A percentile compares a stretch with the other conserved stretches of the same genome.
phyloP scores from a whole-genome alignment of 805 yeast species.

The Candida nitratophila region DNA sequence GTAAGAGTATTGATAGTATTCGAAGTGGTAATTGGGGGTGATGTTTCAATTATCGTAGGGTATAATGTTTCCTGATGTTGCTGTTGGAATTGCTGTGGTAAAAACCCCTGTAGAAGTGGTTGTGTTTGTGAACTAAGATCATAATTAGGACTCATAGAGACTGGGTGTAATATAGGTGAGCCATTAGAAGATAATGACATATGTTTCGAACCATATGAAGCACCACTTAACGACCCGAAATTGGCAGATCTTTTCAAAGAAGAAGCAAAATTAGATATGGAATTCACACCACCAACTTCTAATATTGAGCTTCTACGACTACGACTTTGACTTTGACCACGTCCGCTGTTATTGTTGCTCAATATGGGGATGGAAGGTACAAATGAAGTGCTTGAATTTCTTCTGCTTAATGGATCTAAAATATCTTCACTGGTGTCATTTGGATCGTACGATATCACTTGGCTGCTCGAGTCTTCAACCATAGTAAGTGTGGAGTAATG shows the following conservation, averaged over 20 bases:
- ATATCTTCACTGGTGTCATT: background rate
- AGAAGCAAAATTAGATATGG: constrained; percentile 29
- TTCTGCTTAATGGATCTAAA: no score
- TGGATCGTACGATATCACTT: background rate
- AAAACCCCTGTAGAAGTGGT: no score
- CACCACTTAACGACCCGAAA: constrained; percentile 5
- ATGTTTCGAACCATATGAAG: background rate
- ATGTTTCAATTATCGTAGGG: background rate
- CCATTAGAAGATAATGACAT: background rate
- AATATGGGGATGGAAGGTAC: background rate
- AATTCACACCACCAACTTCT: constrained; percentile 30
- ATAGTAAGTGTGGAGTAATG: no score
- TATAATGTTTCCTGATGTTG: no score
- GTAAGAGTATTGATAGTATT: background rate
- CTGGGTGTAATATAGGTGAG: background rate
- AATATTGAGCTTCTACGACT: constrained; percentile 25
- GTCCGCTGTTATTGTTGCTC: background rate
- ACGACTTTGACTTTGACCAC: background rate
- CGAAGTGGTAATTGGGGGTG: no score
- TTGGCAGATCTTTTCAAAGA: constrained; percentile 26
- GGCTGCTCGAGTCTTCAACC: background rate
- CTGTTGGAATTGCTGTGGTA: background rate
- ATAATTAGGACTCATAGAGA: background rate
- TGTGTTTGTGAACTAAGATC: background rate
- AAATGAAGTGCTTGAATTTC: background rate